Evolutionary conservation across 1,284 basidiomycete genomes (phyloP), one percentile per base, ranked within the genome.

Genomic region (Omphalotus olearius): DNA sequence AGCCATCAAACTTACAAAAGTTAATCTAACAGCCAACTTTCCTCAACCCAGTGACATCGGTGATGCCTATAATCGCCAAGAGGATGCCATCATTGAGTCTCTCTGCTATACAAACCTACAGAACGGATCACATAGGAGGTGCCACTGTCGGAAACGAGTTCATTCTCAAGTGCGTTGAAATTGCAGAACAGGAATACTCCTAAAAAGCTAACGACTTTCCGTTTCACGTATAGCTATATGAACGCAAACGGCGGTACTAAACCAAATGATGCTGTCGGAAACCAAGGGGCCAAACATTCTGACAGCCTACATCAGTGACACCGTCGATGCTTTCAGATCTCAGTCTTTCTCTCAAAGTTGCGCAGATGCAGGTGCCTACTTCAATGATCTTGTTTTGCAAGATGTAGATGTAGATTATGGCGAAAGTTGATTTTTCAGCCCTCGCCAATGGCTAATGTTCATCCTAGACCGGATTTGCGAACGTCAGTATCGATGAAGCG

Each of bases 331-430:
- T 88, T 46, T 54, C 64, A 10, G 68, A 50, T 37, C 4, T 50
- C 4, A 44, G 68, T 37, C 54, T 57, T 56, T 67, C 61, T 14
- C 67, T 91, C 39, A 78, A 79, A 0, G 76, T 93, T 30, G 91
- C 2, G 75, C 84, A 11, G 91, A 93, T 60, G 91, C 91, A 3
- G 90, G 91, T 16, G 76, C 77, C 43, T 81, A 80, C 65, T 82
- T 91, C 70, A 88, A 86, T 57, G 74, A 64, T 0, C 57, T 73
- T 45, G 76, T 93, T 14, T 74, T 85, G 0, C 57, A 63, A 9
- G 75, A 73, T 1, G 74, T 83, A 6, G 86, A 91, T 63, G n/a
- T n/a, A n/a, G n/a, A n/a, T n/a, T n/a, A n/a, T n/a, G n/a, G n/a
- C n/a, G n/a, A n/a, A n/a, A n/a, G n/a, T n/a, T n/a, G n/a, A n/a